A percentile compares a stretch with the other conserved stretches of the same genome.
phyloP scores from a whole-genome alignment of 2,329 filamentous ascomycete species.

The Aspergillus terreus region DNA sequence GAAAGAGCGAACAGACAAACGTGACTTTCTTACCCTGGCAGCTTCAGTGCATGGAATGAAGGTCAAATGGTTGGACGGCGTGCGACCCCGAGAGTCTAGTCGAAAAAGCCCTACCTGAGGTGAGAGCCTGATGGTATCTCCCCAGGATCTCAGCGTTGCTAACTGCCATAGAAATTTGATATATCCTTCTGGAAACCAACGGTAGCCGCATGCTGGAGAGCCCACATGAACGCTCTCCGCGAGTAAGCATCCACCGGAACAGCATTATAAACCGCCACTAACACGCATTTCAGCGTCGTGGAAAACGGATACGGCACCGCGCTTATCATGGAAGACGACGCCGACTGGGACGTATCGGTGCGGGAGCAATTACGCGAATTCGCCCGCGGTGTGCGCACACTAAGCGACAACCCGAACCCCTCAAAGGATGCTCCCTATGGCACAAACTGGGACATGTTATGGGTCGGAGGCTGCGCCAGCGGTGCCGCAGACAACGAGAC shows the following conservation, averaged over 20 bases:
- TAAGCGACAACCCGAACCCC: constrained; percentile 25
- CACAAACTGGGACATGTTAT: constrained; percentile 52
- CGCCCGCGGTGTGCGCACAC: constrained; percentile 26
- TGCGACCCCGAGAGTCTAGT: constrained; percentile 39
- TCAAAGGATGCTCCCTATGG: constrained; percentile 44
- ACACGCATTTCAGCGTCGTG: constrained; percentile 33
- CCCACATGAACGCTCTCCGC: constrained; percentile 36
- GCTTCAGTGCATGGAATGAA: constrained; percentile 42
- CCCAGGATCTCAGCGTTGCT: neutral
- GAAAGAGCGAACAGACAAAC: constrained; percentile 47
- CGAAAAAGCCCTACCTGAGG: constrained; percentile 42
- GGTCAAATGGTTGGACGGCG: constrained; percentile 44
- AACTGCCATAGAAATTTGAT: constrained; percentile 9
- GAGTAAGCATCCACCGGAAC: constrained; percentile 16
- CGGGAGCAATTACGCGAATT: constrained; percentile 46
- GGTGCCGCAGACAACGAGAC: constrained; percentile 31
- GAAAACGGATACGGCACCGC: constrained; percentile 46
- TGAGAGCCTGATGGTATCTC: neutral
- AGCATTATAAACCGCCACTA: neutral
- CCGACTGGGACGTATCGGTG: constrained; percentile 55
- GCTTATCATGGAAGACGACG: constrained; percentile 55
- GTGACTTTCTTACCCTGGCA: constrained; percentile 46
- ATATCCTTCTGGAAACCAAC: constrained; percentile 15
- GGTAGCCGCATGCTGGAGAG: constrained; percentile 42
- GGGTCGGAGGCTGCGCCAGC: constrained; percentile 47